Evolutionary conservation across 2,329 filamentous ascomycete genomes (phyloP), one percentile per base, ranked within the genome.

Genomic region (Cordyceps javanica): DNA sequence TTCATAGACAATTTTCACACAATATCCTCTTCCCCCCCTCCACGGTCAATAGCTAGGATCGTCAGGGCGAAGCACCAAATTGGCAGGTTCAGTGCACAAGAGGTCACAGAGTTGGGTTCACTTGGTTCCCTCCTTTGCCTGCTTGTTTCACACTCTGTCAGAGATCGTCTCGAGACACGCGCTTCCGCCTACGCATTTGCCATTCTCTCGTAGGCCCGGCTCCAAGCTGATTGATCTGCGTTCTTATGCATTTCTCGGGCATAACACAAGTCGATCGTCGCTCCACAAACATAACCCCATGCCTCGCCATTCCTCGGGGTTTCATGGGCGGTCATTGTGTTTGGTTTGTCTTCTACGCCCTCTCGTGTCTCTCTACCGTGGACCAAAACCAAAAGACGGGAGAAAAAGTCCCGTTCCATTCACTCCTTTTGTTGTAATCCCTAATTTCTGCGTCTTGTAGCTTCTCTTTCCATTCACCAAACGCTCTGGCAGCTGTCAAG

Each of bases 401-500:
- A 6, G 11, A 11, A 32, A 32, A 6, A 14, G 19, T n/a, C 7
- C n/a, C 34, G 23, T 26, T 32, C 26, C 25, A 36, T 9, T 21
- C 2, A 16, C 28, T 30, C 25, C n/a, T 14, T 16, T 44, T 14
- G 32, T 39, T 10, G 30, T 39, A 19, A 46, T n/a, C 14, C 44
- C 14, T 14, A 36, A 14, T 23, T 2, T 16, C 32, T 39, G 3
- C 52, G 25, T 14, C 13, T 4, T 14, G 16, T 28, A n/a, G 36
- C 26, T 28, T 26, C 38, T n/a, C 50, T 10, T 54, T 46, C n/a
- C 42, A 19, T 55, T 16, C 23, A 26, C 39, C 41, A 39, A 44
- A 34, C 38, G 39, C n/a, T 34, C 32, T 39, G 30, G 42, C 52
- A 55, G 52, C 52, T 55, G 52, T 55, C 42, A 55, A 48, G n/a